Evolutionary conservation across 2,329 filamentous ascomycete genomes (phyloP).

Genomic region (Claviceps lovelessii): DNA sequence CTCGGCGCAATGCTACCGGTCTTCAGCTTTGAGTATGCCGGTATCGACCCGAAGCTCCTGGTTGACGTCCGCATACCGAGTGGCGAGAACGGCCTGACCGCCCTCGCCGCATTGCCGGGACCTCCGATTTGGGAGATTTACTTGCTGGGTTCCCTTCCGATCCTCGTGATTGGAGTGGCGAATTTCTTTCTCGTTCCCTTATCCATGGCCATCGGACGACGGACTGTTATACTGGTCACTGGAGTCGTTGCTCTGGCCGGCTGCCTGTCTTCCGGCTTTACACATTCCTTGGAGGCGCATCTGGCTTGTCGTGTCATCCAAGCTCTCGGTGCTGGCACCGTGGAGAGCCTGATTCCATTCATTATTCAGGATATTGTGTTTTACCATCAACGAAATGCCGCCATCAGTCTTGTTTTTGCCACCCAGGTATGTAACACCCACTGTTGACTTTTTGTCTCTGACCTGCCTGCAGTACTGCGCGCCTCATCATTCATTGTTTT

Average conservation of each 20-base stretch:
- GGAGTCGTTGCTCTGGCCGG: slow-evolving; percentile 1
- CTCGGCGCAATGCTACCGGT: slow-evolving; percentile 1
- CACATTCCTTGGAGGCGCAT: background rate
- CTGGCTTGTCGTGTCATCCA: slow-evolving; percentile 1
- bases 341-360: slow-evolving; percentile 2
- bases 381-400: slow-evolving; percentile 2
- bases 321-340: slow-evolving; percentile 1
- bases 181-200: slow-evolving; percentile 2
- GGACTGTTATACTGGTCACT: background rate
- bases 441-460: background rate
- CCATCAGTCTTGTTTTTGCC: slow-evolving; percentile 1
- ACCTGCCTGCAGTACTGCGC: no score
- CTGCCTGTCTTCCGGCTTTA: background rate
- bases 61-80: background rate
- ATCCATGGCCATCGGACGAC: background rate
- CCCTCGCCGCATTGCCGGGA: background rate
- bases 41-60: background rate
- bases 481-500: background rate
- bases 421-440: background rate
- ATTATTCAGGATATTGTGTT: slow-evolving; percentile 3
- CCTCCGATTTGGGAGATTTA: slow-evolving; percentile 2
- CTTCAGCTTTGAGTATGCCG: slow-evolving; percentile 2
- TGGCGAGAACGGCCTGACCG: background rate
- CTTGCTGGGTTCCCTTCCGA: background rate
- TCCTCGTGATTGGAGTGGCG: slow-evolving; percentile 1